These are phyloP conservation scores for Coprinopsis cinerea DNA, from an alignment of 768 basidiomycete species.

Conservation along the genomic window DNA sequence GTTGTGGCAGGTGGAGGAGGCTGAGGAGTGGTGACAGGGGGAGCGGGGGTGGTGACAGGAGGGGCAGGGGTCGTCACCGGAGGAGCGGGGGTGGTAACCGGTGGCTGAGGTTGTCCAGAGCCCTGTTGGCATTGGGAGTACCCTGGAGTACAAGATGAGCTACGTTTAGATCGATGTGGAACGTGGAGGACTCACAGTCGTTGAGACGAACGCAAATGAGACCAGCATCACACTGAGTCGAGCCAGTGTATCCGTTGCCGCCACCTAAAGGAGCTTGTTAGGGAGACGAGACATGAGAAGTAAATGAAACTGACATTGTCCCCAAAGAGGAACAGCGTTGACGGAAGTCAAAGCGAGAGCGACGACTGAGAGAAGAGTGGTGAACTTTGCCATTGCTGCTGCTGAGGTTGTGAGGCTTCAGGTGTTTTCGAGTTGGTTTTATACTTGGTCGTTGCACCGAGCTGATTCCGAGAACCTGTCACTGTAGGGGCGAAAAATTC, in stretches of 20 bases:
- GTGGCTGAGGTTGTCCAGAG: background rate
- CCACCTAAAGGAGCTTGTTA: slow-evolving; percentile 1
- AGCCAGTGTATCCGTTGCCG: slow-evolving; percentile 4
- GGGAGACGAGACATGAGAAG: background rate
- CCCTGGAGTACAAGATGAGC: background rate
- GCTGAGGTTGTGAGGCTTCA: background rate
- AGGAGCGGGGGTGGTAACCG: background rate
- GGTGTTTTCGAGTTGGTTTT: slow-evolving; percentile 38
- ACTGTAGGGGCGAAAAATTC: background rate
- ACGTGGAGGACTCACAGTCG: background rate
- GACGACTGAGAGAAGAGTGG: background rate
- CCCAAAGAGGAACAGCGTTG: slow-evolving; percentile 3
- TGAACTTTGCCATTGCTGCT: background rate
- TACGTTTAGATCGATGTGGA: no score
- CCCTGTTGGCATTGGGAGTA: slow-evolving; percentile 10
- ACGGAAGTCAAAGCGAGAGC: background rate
- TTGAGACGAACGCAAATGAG: slow-evolving; percentile 2
- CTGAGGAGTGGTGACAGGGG: background rate
- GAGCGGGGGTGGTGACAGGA: background rate
- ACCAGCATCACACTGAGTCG: slow-evolving; percentile 6
- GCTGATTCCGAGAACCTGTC: slow-evolving; percentile 3
- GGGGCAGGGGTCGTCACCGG: background rate
- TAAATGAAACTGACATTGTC: slow-evolving; percentile 2
- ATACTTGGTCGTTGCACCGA: slow-evolving; percentile 29
- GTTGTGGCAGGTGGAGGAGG: background rate